Conservation (phyloP, 1,139 yeast genomes). For the Saccharomyces hybrid region DNA sequence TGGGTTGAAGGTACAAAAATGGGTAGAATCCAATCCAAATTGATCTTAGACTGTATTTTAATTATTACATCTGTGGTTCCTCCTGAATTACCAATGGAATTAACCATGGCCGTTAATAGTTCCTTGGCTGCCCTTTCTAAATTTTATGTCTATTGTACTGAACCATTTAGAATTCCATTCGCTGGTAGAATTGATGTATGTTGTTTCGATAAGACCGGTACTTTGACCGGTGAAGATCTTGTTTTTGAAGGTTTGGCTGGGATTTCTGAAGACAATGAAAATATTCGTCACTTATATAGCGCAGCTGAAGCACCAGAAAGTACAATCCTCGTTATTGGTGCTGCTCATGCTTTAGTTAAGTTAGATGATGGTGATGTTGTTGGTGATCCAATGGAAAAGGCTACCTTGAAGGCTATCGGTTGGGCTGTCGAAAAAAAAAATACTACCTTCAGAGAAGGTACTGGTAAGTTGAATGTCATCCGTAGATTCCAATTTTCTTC, state of each 20-base stretch:
- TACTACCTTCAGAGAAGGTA: constrained; percentile 39
- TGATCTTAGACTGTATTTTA: constrained; percentile 88
- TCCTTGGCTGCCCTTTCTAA: constrained; percentile 84
- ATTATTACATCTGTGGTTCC: constrained; percentile 97
- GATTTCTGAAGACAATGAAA: constrained; percentile 39
- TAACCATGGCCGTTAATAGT: constrained; percentile 94
- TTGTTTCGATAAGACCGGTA: constrained; percentile 97
- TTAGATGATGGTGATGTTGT: constrained; percentile 95
- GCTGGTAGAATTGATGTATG: constrained; percentile 98
- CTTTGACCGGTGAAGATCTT: constrained; percentile 93
- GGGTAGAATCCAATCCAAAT: constrained; percentile 92
- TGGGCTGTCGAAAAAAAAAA: constrained; percentile 82
- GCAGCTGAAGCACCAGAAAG: constrained; percentile 57
- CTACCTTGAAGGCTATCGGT: constrained; percentile 77
- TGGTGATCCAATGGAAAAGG: constrained; percentile 99
- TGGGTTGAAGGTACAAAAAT: constrained; percentile 96
- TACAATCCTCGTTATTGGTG: constrained; percentile 72
- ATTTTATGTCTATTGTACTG: constrained; percentile 89
- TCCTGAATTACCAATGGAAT: constrained; percentile 98
- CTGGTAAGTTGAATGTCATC: constrained; percentile 58
- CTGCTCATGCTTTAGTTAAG: constrained; percentile 92
- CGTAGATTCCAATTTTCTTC: constrained; percentile 97
- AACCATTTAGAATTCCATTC: constrained; percentile 94
- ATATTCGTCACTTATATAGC: constrained; percentile 49
- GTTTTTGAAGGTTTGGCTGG: constrained; percentile 97